Evolutionary conservation across 345 rosid species (phyloP), one percentile per base, ranked within the genome.

Genomic region (Salix brachista): DNA sequence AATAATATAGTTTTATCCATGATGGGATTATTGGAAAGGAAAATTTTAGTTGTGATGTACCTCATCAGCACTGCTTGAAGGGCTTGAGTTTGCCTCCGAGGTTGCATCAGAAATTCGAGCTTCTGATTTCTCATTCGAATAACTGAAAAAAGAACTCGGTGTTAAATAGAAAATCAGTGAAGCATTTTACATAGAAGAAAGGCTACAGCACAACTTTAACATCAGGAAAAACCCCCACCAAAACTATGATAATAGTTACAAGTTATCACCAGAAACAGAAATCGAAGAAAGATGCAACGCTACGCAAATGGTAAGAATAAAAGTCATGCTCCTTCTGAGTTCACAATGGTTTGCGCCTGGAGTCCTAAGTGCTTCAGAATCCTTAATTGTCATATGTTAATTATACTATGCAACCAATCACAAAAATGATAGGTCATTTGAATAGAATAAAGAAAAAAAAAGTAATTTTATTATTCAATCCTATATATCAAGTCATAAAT

Each of bases 61-160:
- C 94, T 89, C 60, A 25, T 69, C 70, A 80, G 79, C 77, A 66
- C 75, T 74, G 77, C 75, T 75, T n/a, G 86, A 70, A 65, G 92
- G 86, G 68, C 66, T 81, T 11, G 89, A 84, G 81, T 83, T 81
- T 68, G 83, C 75, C 68, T 88, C 92, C 39, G 9, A 23, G 46
- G 78, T 72, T 75, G 85, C 77, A 67, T 86, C 89, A 12, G 82
- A 77, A 74, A 80, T 66, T 73, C 85, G 86, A 65, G 86, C 87
- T 83, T 89, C 90, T 50, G 97, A 89, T 80, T 94, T 92, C 81
- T 90, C 97, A 69, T 90, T 94, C 64, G 97, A 94, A 79, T 87
- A 90, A 48, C 99, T 92, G 32, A 78, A 75, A 70, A 72, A 19
- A 46, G n/a, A 65, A 28, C 21, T 34, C 34, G 21, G 28, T 23